Evolutionary conservation across 768 basidiomycete genomes (phyloP).

Genomic region (Lyophyllum semitale): DNA sequence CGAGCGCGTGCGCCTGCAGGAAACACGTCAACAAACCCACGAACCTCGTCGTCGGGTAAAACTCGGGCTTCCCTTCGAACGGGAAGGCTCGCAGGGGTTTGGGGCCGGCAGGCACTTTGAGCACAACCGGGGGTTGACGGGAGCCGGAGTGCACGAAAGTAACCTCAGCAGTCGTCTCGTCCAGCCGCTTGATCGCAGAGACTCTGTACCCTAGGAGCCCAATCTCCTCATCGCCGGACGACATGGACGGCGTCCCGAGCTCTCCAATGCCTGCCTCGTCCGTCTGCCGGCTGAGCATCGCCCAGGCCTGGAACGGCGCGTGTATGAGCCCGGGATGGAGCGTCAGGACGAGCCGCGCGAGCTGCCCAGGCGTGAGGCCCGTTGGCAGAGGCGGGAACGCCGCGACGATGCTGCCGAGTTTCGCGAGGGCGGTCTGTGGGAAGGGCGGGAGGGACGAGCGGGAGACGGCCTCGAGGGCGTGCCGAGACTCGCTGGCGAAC

Average conservation of each 20-base stretch:
- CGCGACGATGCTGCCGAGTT: conserved; percentile 45
- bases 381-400: conserved; percentile 53
- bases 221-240: conserved; percentile 39
- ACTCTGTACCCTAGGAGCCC: conserved; percentile 58
- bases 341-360: conserved; percentile 54
- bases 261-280: conserved; percentile 56
- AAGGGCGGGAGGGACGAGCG: conserved; percentile 59
- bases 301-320: conserved; percentile 65
- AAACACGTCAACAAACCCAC: conserved; percentile 59
- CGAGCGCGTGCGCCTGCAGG: conserved; percentile 63
- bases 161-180: conserved; percentile 40
- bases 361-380: conserved; percentile 43
- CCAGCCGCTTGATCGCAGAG: conserved; percentile 38
- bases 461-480: conserved; percentile 54
- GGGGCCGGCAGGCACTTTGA: conserved; percentile 53
- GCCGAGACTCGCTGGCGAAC: conserved; percentile 59
- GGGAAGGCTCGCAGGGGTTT: conserved; percentile 48
- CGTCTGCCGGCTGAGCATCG: conserved; percentile 54
- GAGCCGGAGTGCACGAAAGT: conserved; percentile 38
- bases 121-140: conserved; percentile 22
- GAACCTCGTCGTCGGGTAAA: conserved; percentile 52
- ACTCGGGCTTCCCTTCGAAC: conserved; percentile 36
- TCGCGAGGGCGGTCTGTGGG: conserved; percentile 62
- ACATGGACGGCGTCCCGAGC: conserved; percentile 48
- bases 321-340: conserved; percentile 61